Base-by-base conservation (phyloP, 2,329 filamentous ascomycete genomes). In the Fusarium nematophilum region DNA sequence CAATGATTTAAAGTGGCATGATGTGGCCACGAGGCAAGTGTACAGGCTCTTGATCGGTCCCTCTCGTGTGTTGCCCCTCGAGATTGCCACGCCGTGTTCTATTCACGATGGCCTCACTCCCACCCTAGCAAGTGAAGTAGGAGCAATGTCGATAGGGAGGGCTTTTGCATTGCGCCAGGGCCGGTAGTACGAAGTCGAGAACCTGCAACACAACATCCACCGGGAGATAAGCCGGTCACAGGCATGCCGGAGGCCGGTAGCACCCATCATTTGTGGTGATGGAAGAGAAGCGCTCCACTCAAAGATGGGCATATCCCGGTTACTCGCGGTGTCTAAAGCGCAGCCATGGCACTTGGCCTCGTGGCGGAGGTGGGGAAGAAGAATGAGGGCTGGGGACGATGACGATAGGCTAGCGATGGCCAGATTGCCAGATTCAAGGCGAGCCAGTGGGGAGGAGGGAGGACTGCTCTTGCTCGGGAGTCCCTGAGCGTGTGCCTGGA, bases 191-290 rank as follows among this genome's bases (percentile, higher is more conserved):
- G 27, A 27, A 29, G 27, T 42, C 30, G 30, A 52, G 38, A 47
- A 48, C 17, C 29, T 49, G 39, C 51, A 56, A 45, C 31, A 46
- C 9, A n/a, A 42, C 42, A 48, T 61, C 45, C 56, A 57, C 56
- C 53, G 51, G 64, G 44, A 59, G 40, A 59, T 54, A 59, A 54
- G 51, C 60, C 55, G 62, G 53, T 56, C 53, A 51, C 40, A 56
- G 47, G 25, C 49, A 55, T 50, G 48, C 59, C 56, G 59, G 56
- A 50, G 43, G 34, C 61, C 55, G 60, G 61, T 44, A 53, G 47
- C 17, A 26, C 23, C 37, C 53, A 63, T 49, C 50, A 50, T 33
- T 57, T 44, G 36, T 27, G 48, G 56, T 59, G 43, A 15, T 17
- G 14, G n/a, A 18, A 40, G 42, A 5, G 36, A 52, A 57, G 50